Evolutionary conservation across 2,329 filamentous ascomycete genomes (phyloP), one percentile per base, ranked within the genome.

Genomic region (Colletotrichum noveboracense): DNA sequence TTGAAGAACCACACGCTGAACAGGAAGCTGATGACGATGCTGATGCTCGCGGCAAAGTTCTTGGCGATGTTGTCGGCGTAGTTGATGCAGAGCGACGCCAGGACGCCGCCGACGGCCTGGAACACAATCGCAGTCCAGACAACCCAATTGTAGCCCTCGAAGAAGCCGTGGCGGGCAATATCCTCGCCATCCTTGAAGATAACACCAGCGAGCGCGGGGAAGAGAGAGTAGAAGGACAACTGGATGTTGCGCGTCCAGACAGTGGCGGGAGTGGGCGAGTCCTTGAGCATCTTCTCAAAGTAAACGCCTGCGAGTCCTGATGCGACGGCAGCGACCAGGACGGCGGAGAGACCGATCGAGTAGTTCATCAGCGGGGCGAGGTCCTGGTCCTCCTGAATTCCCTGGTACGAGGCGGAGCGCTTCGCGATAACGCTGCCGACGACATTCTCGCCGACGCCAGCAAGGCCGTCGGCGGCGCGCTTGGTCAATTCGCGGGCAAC

Each of bases 191-290:
- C 97, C 78, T 95, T 94, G 86, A 95, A 94, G 4, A 97, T 86
- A 7, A 98, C 93, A 2, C 96, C 97, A 68, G 98, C 89, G 1
- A 98, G 88, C 1, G 96, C 94, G 0, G 96, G 95, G 80, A 98
- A 96, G 2, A 98, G 88, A 1, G 96, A 98, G 86, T 98, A 99
- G 82, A 98, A 95, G 1, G 96, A 96, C 28, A 99, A 88, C 84
- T 99, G 97, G 62, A 98, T 94, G 83, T 98, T 99, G 77, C 97
- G 93, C 58, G 97, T 93, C 97, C 97, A 99, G 16, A 98, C 89
- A 12, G 74, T 74, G 7, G 93, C 93, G 64, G 92, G 90, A 3
- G 90, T 89, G 0, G 91, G 89, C n/a, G 94, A 94, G 78, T 98
- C 94, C 83, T 97, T 98, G 71, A 98, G 88, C 5, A 98, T 93